These are phyloP conservation scores for Stentor roeselii DNA, from an alignment of 73 alveolate genomes.

Conservation along the genomic window DNA sequence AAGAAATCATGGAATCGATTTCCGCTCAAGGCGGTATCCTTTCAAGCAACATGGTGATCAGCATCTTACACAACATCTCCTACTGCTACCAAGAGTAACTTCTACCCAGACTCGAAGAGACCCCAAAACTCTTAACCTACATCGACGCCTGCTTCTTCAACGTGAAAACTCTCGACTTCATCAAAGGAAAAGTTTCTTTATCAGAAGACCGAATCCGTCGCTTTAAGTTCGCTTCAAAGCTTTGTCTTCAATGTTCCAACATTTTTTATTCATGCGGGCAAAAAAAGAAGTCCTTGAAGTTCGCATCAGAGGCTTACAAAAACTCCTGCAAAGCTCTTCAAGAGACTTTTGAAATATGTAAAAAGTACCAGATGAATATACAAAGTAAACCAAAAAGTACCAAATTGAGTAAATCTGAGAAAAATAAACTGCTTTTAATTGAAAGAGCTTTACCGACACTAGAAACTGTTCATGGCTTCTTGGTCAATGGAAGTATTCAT, in stretches of 20 bases:
- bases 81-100: slow-evolving; percentile 13
- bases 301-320: not conserved
- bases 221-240: not conserved
- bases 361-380: not conserved
- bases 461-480: not conserved
- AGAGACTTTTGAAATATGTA: not conserved
- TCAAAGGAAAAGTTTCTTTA: not conserved
- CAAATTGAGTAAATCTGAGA: not conserved
- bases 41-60: not conserved
- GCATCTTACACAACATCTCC: slow-evolving; percentile 4
- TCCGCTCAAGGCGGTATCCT: slow-evolving; percentile 1
- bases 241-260: not conserved
- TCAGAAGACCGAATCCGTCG: slow-evolving; percentile 26
- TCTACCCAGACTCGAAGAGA: not conserved
- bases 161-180: not conserved
- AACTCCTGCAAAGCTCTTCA: not conserved
- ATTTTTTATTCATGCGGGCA: not conserved
- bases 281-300: not conserved
- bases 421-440: not conserved
- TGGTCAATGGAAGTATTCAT: not conserved
- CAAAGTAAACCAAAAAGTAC: not conserved
- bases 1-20: slow-evolving; percentile 17
- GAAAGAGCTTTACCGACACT: slow-evolving; percentile 18
- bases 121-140: not conserved
- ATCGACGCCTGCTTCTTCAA: slow-evolving; percentile 15